Evolutionary conservation across 139 green algal species (phyloP).

Genomic region (Coelastrella sp.): DNA sequence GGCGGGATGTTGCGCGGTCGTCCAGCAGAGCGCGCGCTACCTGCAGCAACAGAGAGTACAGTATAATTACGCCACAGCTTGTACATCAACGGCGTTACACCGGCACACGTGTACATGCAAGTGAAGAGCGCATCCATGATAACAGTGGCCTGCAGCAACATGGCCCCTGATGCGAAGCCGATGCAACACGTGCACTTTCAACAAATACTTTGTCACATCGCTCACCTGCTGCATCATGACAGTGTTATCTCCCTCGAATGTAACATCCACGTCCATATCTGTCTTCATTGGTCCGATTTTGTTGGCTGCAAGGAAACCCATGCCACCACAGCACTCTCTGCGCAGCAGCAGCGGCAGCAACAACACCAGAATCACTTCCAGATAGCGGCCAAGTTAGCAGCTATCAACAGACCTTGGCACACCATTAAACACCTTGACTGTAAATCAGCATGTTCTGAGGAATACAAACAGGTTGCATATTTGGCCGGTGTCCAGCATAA

Average conservation of each 20-base stretch:
- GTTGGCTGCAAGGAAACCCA: slow-evolving; percentile 88
- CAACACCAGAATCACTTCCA: no score
- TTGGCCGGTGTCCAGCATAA: no score
- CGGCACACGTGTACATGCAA: no score
- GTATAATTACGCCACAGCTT: not conserved
- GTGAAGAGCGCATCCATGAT: no score
- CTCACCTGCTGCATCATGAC: slow-evolving; percentile 92
- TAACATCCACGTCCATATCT: slow-evolving; percentile 93
- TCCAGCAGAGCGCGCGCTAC: slow-evolving; percentile 66
- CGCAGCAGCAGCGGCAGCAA: not conserved
- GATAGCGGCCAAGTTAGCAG: no score
- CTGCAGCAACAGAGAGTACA: slow-evolving; percentile 27
- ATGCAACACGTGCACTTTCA: no score
- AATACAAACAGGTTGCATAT: no score
- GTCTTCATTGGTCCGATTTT: slow-evolving; percentile 88
- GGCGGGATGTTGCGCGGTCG: slow-evolving; percentile 48
- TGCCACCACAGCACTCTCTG: slow-evolving; percentile 87
- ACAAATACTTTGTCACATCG: not conserved
- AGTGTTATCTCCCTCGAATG: slow-evolving; percentile 96
- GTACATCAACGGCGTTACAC: not conserved
- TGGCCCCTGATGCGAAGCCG: no score
- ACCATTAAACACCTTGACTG: no score
- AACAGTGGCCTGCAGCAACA: no score
- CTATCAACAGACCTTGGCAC: no score
- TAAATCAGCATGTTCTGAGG: no score